phyloP scores from a whole-genome alignment of 257 asterid genomes.

The Primulina eburnea region DNA sequence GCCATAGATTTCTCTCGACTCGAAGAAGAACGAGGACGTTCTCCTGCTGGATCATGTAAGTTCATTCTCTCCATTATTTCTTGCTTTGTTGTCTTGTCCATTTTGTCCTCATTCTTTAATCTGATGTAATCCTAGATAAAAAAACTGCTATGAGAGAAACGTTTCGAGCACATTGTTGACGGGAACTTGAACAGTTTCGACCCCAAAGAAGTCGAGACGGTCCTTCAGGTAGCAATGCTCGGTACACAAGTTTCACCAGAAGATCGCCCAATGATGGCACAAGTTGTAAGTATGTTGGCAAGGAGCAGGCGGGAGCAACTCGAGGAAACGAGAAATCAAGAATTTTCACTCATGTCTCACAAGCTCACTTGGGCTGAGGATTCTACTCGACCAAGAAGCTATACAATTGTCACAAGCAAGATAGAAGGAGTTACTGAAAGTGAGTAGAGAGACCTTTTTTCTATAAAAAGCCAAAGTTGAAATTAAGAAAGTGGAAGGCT shows the following conservation, averaged over 20 bases:
- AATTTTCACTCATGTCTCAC: constrained; percentile 48
- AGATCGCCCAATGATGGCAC: constrained; percentile 76
- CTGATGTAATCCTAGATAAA: constrained; percentile 46
- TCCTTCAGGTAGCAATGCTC: constrained; percentile 80
- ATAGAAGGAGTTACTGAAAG: constrained; percentile 20
- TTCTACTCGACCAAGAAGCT: constrained; percentile 76
- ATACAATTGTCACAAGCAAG: constrained; percentile 81
- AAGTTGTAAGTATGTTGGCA: constrained; percentile 71
- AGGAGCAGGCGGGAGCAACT: constrained; percentile 86
- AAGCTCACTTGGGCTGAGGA: constrained; percentile 74
- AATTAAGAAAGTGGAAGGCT: not conserved
- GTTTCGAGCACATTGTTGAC: constrained; percentile 67
- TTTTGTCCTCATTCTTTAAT: not conserved
- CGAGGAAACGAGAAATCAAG: constrained; percentile 54
- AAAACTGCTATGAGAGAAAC: constrained; percentile 64
- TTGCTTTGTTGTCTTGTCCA: not conserved
- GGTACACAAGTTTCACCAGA: constrained; percentile 81
- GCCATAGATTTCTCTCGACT: constrained; percentile 88
- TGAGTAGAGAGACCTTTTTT: not conserved
- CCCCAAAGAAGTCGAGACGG: constrained; percentile 56
- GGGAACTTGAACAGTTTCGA: constrained; percentile 47
- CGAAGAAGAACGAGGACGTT: constrained; percentile 93
- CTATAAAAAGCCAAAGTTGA: no score
- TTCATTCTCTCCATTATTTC: not conserved
- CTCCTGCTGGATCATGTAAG: constrained; percentile 84